Conservation (phyloP, 495 filamentous ascomycete species). For the Hypoxylon trugodes region DNA sequence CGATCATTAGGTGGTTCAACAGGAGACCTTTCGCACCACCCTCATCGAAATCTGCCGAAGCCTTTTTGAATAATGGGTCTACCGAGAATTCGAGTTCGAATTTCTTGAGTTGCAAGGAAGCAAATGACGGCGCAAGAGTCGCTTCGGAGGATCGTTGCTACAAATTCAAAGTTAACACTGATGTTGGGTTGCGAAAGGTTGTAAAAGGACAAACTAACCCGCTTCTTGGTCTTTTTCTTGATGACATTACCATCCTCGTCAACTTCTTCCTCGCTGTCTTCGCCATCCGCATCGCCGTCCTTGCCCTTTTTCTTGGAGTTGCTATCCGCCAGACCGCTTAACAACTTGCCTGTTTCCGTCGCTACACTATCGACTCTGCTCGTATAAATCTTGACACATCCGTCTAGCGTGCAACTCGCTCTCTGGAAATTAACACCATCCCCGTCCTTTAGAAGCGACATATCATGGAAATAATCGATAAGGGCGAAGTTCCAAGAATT, state of each 20-base stretch:
- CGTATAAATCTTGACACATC: slow-evolving; percentile 99
- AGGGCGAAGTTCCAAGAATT: slow-evolving; percentile 99
- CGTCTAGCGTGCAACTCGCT: slow-evolving; percentile 96
- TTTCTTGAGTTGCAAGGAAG: slow-evolving; percentile 91
- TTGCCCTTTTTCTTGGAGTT: slow-evolving; percentile 73
- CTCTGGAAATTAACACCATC: slow-evolving; percentile 99
- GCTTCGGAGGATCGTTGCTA: slow-evolving; percentile 85
- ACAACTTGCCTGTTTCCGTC: slow-evolving; percentile 92
- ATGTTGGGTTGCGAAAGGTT: not conserved
- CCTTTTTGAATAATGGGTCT: slow-evolving; percentile 98
- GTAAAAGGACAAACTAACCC: slow-evolving; percentile 24
- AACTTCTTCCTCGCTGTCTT: slow-evolving; percentile 80
- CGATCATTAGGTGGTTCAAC: slow-evolving; percentile 94
- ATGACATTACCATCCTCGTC: slow-evolving; percentile 78
- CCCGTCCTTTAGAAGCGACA: slow-evolving; percentile 95
- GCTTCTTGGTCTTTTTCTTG: slow-evolving; percentile 78
- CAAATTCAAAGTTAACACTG: slow-evolving; percentile 5
- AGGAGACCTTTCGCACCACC: slow-evolving; percentile 95
- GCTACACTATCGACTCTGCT: slow-evolving; percentile 98
- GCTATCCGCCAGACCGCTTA: slow-evolving; percentile 94
- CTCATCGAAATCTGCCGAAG: slow-evolving; percentile 97
- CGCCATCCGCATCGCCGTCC: slow-evolving; percentile 72
- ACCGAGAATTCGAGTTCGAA: slow-evolving; percentile 97
- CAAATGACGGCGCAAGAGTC: slow-evolving; percentile 87
- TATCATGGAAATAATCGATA: slow-evolving; percentile 99